phyloP scores from a whole-genome alignment of 148 eudicot species.

The Fagopyrum homotropicum region DNA sequence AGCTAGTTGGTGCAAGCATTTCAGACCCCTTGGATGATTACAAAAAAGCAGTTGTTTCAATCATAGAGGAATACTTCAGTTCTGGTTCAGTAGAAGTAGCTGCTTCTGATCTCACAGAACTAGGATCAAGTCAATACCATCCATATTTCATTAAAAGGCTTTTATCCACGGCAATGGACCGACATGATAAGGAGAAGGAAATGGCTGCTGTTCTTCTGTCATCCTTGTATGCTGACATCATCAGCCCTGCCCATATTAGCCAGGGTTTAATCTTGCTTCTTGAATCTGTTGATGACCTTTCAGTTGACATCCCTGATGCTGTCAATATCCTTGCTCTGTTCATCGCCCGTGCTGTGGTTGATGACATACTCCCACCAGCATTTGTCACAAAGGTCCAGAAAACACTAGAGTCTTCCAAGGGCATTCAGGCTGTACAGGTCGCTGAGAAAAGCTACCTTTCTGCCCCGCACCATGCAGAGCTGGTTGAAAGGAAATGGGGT shows the following conservation, averaged over 20 bases:
- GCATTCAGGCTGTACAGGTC: constrained; percentile 66
- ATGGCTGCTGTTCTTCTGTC: constrained; percentile 97
- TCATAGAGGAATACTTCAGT: constrained; percentile 86
- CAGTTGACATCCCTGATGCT: constrained; percentile 85
- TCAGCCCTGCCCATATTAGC: constrained; percentile 70
- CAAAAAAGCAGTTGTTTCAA: constrained; percentile 84
- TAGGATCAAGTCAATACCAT: constrained; percentile 75
- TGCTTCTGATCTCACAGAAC: constrained; percentile 75
- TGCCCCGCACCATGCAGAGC: constrained; percentile 98
- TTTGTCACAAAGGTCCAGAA: constrained; percentile 65
- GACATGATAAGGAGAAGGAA: constrained; percentile 96
- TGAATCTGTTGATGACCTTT: constrained; percentile 86
- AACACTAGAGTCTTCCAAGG: constrained; percentile 57
- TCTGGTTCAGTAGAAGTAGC: constrained; percentile 73
- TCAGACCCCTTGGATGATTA: constrained; percentile 89
- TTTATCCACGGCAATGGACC: constrained; percentile 91
- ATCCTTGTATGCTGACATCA: constrained; percentile 79
- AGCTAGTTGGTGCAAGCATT: constrained; percentile 68
- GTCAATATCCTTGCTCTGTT: constrained; percentile 79
- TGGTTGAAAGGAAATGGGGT: constrained; percentile 90
- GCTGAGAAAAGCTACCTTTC: constrained; percentile 97
- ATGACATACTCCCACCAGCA: constrained; percentile 92
- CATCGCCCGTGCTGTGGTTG: constrained; percentile 91
- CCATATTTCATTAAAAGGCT: constrained; percentile 91
- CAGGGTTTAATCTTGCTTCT: constrained; percentile 86